These are phyloP conservation scores for Xylaria polymorpha DNA, from an alignment of 2,329 filamentous ascomycete genomes.

Conservation along the genomic window DNA sequence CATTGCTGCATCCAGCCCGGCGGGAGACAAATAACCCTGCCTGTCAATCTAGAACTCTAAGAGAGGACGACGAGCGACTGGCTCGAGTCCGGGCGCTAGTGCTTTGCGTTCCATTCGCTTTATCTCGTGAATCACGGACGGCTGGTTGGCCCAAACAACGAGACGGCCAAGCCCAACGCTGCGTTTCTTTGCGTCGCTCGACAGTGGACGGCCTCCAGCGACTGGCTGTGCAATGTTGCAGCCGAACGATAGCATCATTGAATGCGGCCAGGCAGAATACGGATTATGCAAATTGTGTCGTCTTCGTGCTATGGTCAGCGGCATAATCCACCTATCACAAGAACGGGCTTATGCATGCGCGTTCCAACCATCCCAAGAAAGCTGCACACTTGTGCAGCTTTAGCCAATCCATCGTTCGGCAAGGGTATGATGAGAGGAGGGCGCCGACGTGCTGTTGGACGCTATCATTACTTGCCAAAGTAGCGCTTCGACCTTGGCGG, in stretches of 20 bases:
- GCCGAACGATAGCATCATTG: constrained; percentile 41
- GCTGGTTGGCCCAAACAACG: constrained; percentile 42
- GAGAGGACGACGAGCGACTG: constrained; percentile 26
- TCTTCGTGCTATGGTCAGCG: constrained; percentile 44
- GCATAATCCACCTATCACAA: constrained; percentile 48
- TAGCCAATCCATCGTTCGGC: constrained; percentile 33
- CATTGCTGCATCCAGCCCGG: constrained; percentile 24
- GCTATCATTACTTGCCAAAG: constrained; percentile 32
- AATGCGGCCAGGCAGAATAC: constrained; percentile 40
- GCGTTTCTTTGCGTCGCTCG: constrained; percentile 41
- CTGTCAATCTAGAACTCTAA: constrained; percentile 17
- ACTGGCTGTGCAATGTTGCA: constrained; percentile 51
- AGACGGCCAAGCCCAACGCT: constrained; percentile 40
- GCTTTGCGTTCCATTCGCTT: constrained; percentile 45
- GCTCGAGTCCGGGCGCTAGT: constrained; percentile 36
- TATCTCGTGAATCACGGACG: constrained; percentile 29
- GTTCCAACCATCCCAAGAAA: constrained; percentile 32
- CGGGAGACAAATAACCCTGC: constrained; percentile 23
- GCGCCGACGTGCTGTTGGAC: constrained; percentile 24
- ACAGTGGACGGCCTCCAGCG: constrained; percentile 45
- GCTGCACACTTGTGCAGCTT: constrained; percentile 35
- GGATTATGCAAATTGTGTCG: constrained; percentile 49
- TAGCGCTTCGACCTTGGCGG: constrained; percentile 36
- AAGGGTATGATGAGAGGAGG: constrained; percentile 29
- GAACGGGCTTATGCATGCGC: constrained; percentile 43